A percentile compares a stretch with the other conserved stretches of the same genome.
phyloP scores from a whole-genome alignment of 225 moss, liverwort and hornwort species.

The Takakia lepidozioides region DNA sequence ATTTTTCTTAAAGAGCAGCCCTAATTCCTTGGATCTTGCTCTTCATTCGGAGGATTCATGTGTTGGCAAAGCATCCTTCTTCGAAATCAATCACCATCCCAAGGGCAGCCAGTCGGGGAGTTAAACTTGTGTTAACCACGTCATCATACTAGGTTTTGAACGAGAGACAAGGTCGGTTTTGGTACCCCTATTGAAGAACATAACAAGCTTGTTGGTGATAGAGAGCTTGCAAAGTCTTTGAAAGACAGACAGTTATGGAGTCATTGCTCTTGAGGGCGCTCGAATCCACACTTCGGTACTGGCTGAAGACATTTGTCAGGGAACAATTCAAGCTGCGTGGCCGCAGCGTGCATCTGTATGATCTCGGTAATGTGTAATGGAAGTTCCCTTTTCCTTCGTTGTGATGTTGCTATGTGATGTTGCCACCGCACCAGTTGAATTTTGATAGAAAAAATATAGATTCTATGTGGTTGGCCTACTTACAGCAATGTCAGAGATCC shows the following conservation, averaged over 20 bases:
- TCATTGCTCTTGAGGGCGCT: slow-evolving; percentile 80
- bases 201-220: neutral
- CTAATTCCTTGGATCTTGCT: too few species aligned
- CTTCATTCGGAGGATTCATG: too few species aligned
- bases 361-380: slow-evolving; percentile 95
- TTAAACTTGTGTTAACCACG: too few species aligned
- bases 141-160: too few species aligned
- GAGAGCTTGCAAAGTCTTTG: neutral
- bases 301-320: slow-evolving; percentile 87
- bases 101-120: neutral
- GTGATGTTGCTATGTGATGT: too few species aligned
- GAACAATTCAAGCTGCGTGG: slow-evolving; percentile 98
- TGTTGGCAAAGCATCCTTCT: too few species aligned
- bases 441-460: too few species aligned
- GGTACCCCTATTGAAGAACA: neutral
- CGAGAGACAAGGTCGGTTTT: neutral
- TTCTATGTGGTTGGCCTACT: too few species aligned
- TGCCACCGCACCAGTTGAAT: slow-evolving; percentile 4
- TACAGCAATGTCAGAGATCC: too few species aligned
- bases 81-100: neutral
- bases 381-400: too few species aligned
- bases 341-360: slow-evolving; percentile 85
- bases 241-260: slow-evolving; percentile 47
- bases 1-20: too few species aligned
- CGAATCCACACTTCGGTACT: slow-evolving; percentile 93